Evolutionary conservation across 345 rosid genomes (phyloP), one percentile per base, ranked within the genome.

Genomic region (Euphorbia lathyris): DNA sequence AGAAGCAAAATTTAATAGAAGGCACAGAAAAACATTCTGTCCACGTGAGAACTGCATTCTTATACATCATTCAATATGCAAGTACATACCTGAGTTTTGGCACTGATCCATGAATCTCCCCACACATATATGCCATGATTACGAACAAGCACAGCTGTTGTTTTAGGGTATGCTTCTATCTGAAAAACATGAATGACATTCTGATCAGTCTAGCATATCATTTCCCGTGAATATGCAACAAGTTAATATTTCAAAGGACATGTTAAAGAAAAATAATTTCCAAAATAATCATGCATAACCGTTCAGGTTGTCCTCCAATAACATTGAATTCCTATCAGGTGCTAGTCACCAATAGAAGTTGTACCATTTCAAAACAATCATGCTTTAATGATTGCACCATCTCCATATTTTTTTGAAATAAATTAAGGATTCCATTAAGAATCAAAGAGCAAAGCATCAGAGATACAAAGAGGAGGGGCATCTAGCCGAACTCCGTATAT

Each of bases 71-170:
- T 19, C 20, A 71, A 36, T 7, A 43, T 47, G 23, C 5, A 11
- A 19, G 36, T 62, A 58, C 83, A 73, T 64, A 95, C 99, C 99
- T 95, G 97, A 48, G 98, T 95, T 86, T 95, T 95, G 74, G 97
- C 96, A 78, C 74, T 88, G 83, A 95, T 95, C 99, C 99, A 95
- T 58, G 98, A 82, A 77, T 95, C 98, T 73, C 98, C 98, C 99
- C 98, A 95, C 58, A 90, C 76, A 70, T 87, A 92, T 79, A 95
- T 77, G 58, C 97, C 99, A 56, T 95, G 99, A 74, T 95, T 95
- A 72, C 96, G 90, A 67, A 95, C 98, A 79, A 95, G 92, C 65
- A 95, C 98, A 45, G 97, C 96, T 17, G 99, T 95, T 68, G 96
- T 74, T 80, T 87, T 92, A 68, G 99, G 99, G 78, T 90, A 90